These are phyloP conservation scores for Rehmannia glutinosa DNA, from an alignment of 257 asterid species.

Conservation along the genomic window DNA sequence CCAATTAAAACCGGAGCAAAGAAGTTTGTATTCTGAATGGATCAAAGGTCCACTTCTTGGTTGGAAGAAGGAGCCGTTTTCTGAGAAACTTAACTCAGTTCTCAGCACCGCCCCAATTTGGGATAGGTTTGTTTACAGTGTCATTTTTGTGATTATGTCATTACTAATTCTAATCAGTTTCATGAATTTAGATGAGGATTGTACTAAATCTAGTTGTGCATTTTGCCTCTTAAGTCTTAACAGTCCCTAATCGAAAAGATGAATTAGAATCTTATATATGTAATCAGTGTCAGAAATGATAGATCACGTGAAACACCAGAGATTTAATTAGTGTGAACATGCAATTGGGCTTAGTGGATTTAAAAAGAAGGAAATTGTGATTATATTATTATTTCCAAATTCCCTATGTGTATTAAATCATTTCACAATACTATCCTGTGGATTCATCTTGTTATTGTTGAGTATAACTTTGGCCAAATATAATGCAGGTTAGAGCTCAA, in stretches of 20 bases:
- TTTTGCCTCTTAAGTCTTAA: no score
- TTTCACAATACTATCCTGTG: background rate
- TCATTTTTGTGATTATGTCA: background rate
- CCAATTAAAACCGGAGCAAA: conserved; percentile 49
- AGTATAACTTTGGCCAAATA: background rate
- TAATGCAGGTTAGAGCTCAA: conserved; percentile 68
- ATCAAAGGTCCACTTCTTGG: conserved; percentile 56
- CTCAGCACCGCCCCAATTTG: conserved; percentile 79
- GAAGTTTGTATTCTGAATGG: conserved; percentile 54
- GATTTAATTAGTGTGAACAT: no score
- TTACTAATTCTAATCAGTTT: background rate
- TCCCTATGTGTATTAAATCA: background rate
- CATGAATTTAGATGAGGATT: background rate
- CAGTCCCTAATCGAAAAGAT: no score
- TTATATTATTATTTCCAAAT: background rate
- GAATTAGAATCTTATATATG: no score
- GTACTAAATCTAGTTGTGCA: background rate
- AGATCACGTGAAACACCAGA: no score
- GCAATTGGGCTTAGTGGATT: no score
- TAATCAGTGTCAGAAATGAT: no score
- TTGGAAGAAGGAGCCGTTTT: conserved; percentile 59
- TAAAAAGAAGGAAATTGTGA: no score
- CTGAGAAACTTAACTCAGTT: conserved; percentile 50
- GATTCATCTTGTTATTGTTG: background rate
- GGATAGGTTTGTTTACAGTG: conserved; percentile 84